A percentile compares a stretch with the other conserved stretches of the same genome.
phyloP scores from a whole-genome alignment of 139 green algal genomes.

The Gonium pectorale region DNA sequence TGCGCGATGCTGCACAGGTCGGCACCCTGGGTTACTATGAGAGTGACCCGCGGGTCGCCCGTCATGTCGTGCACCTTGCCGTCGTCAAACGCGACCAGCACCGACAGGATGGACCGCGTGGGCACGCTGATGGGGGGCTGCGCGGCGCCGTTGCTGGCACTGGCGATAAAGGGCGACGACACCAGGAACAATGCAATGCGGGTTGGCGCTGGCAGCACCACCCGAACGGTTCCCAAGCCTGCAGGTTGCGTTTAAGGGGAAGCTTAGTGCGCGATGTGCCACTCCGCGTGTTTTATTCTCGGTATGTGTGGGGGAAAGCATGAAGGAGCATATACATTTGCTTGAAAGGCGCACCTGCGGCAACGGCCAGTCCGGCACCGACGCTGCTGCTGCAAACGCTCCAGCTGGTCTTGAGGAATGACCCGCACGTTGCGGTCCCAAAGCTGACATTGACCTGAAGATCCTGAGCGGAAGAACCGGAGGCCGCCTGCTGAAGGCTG shows the following conservation, averaged over 20 bases:
- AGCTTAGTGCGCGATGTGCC: no score
- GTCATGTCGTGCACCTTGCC: slow-evolving; percentile 54
- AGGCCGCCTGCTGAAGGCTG: not conserved
- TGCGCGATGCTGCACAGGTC: slow-evolving; percentile 34
- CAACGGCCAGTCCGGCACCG: slow-evolving; percentile 22
- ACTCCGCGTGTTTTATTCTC: no score
- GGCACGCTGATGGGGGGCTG: slow-evolving; percentile 48
- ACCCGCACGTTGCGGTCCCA: slow-evolving; percentile 36
- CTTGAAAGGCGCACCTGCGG: slow-evolving; percentile 9
- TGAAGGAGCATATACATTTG: no score
- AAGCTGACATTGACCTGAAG: slow-evolving; percentile 51
- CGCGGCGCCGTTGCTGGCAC: slow-evolving; percentile 22
- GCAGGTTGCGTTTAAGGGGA: no score
- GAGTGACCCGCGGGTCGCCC: slow-evolving; percentile 4
- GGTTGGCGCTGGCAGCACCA: slow-evolving; percentile 43
- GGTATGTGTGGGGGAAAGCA: no score
- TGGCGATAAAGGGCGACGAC: slow-evolving; percentile 31
- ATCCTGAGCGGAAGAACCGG: not conserved
- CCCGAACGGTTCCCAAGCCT: slow-evolving; percentile 33
- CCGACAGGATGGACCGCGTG: not conserved
- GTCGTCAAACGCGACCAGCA: slow-evolving; percentile 54
- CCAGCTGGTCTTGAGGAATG: slow-evolving; percentile 43
- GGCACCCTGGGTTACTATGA: slow-evolving; percentile 35
- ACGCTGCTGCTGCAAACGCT: slow-evolving; percentile 16
- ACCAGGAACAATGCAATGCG: slow-evolving; percentile 42